Evolutionary conservation across 768 basidiomycete genomes (phyloP).

Genomic region (Pisolithus microcarpus): DNA sequence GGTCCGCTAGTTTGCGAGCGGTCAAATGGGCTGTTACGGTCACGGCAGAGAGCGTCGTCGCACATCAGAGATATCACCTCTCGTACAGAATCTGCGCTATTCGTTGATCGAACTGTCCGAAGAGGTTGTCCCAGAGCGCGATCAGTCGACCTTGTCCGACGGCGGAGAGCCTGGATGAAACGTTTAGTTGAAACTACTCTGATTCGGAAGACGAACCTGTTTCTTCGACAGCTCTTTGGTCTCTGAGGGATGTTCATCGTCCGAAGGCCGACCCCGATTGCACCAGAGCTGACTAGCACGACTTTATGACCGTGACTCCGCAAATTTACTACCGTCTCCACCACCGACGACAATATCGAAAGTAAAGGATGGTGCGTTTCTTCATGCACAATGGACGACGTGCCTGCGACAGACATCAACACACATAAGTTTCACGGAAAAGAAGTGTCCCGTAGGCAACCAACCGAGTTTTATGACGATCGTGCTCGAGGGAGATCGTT

Average conservation of each 20-base stretch:
- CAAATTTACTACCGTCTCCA: slow-evolving; percentile 82
- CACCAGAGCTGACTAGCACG: slow-evolving; percentile 92
- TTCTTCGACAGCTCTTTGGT: slow-evolving; percentile 86
- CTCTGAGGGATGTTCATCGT: slow-evolving; percentile 77
- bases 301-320: slow-evolving; percentile 83
- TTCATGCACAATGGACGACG: slow-evolving; percentile 95
- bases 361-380: slow-evolving; percentile 87
- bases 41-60: slow-evolving; percentile 12
- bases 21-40: slow-evolving; percentile 1
- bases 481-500: slow-evolving; percentile 40
- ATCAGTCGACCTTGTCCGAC: slow-evolving; percentile 96
- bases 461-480: slow-evolving; percentile 84
- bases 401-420: slow-evolving; percentile 40
- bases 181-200: slow-evolving; percentile 9
- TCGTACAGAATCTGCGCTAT: slow-evolving; percentile 92
- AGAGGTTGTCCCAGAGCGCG: slow-evolving; percentile 95
- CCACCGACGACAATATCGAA: slow-evolving; percentile 84
- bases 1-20: slow-evolving; percentile 54
- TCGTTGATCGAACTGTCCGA: slow-evolving; percentile 87
- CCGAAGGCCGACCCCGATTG: slow-evolving; percentile 93
- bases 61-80: slow-evolving; percentile 97
- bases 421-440: neutral
- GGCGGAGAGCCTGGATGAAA: slow-evolving; percentile 73
- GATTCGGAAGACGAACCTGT: slow-evolving; percentile 53
- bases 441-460: slow-evolving; percentile 11